Percentiles rank a stretch among this genome's conserved stretches.
Conservation (phyloP, 768 basidiomycete genomes). For the Boletellus ananiceps region DNA sequence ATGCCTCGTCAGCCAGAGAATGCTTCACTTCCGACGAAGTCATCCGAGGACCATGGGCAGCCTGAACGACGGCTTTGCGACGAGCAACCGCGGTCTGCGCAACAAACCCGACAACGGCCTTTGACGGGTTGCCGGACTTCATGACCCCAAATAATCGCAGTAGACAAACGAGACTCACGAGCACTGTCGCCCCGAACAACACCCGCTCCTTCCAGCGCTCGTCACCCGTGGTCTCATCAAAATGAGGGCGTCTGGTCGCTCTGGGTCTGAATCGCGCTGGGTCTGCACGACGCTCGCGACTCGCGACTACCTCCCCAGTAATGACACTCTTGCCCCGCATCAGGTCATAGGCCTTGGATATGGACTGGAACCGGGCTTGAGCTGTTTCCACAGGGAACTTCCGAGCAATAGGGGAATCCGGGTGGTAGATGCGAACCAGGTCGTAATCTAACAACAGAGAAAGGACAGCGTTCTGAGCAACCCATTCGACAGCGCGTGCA, state of each 20-base stretch:
- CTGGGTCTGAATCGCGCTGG: constrained; percentile 40
- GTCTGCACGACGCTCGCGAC: constrained; percentile 25
- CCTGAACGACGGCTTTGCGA: constrained; percentile 28
- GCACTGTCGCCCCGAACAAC: constrained; percentile 50
- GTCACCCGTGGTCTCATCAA: constrained; percentile 42
- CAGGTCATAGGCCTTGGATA: constrained; percentile 62
- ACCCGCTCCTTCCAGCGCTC: constrained; percentile 66
- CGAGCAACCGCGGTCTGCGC: constrained; percentile 31
- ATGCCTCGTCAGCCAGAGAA: constrained; percentile 17
- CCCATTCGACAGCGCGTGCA: background rate
- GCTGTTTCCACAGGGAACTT: constrained; percentile 43
- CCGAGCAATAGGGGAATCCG: constrained; percentile 53
- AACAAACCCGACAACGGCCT: constrained; percentile 31
- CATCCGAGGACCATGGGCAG: constrained; percentile 2
- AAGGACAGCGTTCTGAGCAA: background rate
- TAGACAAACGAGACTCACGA: constrained; percentile 34
- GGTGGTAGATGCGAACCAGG: constrained; percentile 76
- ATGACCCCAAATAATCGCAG: background rate
- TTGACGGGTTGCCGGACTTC: background rate
- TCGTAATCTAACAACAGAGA: constrained; percentile 54
- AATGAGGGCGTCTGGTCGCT: constrained; percentile 39
- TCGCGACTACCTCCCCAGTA: constrained; percentile 13
- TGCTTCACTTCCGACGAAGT: constrained; percentile 1
- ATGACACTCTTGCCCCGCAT: constrained; percentile 46
- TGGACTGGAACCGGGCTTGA: constrained; percentile 65